Evolutionary conservation across 306 rosid genomes (phyloP).

Genomic region (Quercus engelmannii): DNA sequence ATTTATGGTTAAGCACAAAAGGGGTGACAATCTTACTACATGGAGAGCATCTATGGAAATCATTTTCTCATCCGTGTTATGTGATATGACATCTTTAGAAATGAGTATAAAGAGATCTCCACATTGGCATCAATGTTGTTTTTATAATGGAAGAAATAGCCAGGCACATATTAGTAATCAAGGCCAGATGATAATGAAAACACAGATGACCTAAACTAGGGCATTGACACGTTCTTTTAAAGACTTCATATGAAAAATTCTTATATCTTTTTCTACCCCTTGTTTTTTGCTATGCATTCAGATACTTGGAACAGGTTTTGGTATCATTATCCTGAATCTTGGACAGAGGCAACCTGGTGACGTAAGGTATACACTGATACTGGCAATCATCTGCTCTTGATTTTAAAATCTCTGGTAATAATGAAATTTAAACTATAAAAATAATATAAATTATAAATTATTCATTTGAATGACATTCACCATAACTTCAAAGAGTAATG

Average conservation of each 20-base stretch:
- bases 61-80: neutral
- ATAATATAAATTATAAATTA: neutral
- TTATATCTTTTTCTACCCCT: constrained; percentile 8
- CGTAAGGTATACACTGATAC: constrained; percentile 53
- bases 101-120: neutral
- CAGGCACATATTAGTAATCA: neutral
- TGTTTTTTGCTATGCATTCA: constrained; percentile 30
- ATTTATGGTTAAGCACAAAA: neutral
- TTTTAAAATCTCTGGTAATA: neutral
- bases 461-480: neutral
- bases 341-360: constrained; percentile 89
- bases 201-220: neutral
- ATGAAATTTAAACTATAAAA: neutral
- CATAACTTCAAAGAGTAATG: neutral
- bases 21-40: neutral
- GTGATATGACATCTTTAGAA: neutral
- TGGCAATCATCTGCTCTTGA: neutral
- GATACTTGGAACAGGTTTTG: constrained; percentile 84
- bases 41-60: neutral
- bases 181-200: neutral
- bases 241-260: neutral
- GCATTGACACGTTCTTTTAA: neutral
- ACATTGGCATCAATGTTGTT: neutral
- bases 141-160: neutral
- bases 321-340: constrained; percentile 76